These are phyloP conservation scores for Kwoniella botswanensis DNA, from an alignment of 768 basidiomycete genomes.

Conservation along the genomic window DNA sequence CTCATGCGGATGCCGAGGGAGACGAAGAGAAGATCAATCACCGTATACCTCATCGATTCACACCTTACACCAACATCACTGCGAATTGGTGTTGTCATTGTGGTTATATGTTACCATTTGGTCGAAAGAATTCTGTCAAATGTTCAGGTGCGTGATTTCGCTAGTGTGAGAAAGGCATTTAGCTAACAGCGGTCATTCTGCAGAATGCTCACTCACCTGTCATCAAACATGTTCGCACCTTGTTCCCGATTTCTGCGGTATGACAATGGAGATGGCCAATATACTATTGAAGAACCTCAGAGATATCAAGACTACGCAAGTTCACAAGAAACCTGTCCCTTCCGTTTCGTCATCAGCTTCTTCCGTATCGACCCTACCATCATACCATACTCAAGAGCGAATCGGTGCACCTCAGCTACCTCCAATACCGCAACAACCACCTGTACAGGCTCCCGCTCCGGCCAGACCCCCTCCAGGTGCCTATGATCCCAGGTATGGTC, in stretches of 20 bases:
- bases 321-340: slow-evolving; percentile 50
- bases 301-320: slow-evolving; percentile 73
- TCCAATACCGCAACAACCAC: slow-evolving; percentile 16
- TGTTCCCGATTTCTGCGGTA: slow-evolving; percentile 98
- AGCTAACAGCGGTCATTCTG: background rate
- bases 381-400: slow-evolving; percentile 21
- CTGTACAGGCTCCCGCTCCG: slow-evolving; percentile 28
- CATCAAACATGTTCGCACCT: slow-evolving; percentile 97
- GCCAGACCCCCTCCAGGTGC: slow-evolving; percentile 42
- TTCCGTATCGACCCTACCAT: slow-evolving; percentile 41
- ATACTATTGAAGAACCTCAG: slow-evolving; percentile 86
- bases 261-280: slow-evolving; percentile 99
- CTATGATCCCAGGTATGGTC: slow-evolving; percentile 37
- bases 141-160: slow-evolving; percentile 66
- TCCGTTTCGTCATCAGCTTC: slow-evolving; percentile 46
- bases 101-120: slow-evolving; percentile 95
- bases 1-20: slow-evolving; percentile 81
- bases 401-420: slow-evolving; percentile 21
- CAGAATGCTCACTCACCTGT: slow-evolving; percentile 92
- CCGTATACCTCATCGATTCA: slow-evolving; percentile 97
- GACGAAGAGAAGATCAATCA: slow-evolving; percentile 99
- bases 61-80: slow-evolving; percentile 92
- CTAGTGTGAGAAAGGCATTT: background rate
- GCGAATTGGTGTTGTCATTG: slow-evolving; percentile 99
- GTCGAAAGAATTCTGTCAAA: slow-evolving; percentile 92